Conservation (phyloP, 805 yeast species). For the Monosporozyma siamensis region DNA sequence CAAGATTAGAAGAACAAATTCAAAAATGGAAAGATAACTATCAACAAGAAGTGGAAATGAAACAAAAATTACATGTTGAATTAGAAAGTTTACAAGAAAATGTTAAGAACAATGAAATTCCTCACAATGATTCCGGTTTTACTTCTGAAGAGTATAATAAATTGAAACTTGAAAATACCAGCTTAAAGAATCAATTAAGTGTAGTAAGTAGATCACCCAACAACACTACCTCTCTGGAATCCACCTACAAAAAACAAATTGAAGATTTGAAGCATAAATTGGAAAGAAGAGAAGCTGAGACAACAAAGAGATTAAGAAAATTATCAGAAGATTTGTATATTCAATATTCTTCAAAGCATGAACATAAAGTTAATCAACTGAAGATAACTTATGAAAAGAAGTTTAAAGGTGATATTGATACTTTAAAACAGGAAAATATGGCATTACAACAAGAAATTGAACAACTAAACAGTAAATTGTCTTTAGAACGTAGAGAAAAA, state of each 20-base stretch:
- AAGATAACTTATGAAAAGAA: slow-evolving; percentile 50
- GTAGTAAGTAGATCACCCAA: slow-evolving; percentile 2
- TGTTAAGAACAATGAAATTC: slow-evolving; percentile 24
- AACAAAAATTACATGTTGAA: slow-evolving; percentile 16
- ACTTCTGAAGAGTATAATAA: slow-evolving; percentile 23
- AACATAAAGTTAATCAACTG: slow-evolving; percentile 53
- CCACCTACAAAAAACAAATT: slow-evolving; percentile 23
- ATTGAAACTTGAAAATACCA: slow-evolving; percentile 23
- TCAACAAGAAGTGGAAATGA: slow-evolving; percentile 12
- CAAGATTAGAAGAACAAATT: slow-evolving; percentile 26
- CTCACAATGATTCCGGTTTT: too few species aligned
- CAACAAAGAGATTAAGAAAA: slow-evolving; percentile 47
- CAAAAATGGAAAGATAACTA: slow-evolving; percentile 19
- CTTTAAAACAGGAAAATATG: slow-evolving; percentile 36
- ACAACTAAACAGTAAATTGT: slow-evolving; percentile 39
- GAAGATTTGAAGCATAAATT: slow-evolving; percentile 30
- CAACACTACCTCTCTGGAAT: too few species aligned
- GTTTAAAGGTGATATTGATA: slow-evolving; percentile 38
- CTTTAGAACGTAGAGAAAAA: slow-evolving; percentile 48
- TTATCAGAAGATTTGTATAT: slow-evolving; percentile 62
- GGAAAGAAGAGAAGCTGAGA: slow-evolving; percentile 35
- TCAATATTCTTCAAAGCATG: slow-evolving; percentile 72
- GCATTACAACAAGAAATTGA: slow-evolving; percentile 44
- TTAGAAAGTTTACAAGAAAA: slow-evolving; percentile 24
- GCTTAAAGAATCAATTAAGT: slow-evolving; percentile 17